Evolutionary conservation across 345 rosid genomes (phyloP).

Genomic region (Conringia planisiliqua): DNA sequence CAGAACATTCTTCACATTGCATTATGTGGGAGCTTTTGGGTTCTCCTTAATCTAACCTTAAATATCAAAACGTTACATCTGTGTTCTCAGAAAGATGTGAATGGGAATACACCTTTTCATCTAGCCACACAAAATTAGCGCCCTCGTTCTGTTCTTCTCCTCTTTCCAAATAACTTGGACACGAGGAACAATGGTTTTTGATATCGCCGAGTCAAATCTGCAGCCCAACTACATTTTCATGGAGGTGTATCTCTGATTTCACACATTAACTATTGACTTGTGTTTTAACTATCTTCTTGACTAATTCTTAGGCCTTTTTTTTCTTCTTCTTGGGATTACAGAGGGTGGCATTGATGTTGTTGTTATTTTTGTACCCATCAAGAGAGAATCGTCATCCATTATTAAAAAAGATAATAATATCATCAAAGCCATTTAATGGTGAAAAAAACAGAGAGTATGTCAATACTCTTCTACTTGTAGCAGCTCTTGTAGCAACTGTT

Average conservation of each 20-base stretch:
- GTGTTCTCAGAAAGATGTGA: background rate
- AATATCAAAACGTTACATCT: background rate
- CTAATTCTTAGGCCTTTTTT: background rate
- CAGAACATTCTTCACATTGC: background rate
- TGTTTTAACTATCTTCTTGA: background rate
- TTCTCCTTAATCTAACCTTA: no score
- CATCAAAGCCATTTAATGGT: background rate
- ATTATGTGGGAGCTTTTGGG: no score
- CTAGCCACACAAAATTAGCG: background rate
- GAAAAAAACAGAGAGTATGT: background rate
- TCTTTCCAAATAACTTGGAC: background rate
- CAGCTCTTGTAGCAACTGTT: conserved; percentile 8
- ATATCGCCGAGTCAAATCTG: background rate
- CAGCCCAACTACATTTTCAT: background rate
- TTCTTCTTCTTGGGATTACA: background rate
- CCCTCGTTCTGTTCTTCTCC: background rate
- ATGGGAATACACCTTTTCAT: conserved; percentile 21
- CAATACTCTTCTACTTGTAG: background rate
- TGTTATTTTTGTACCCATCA: background rate
- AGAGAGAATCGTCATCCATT: background rate
- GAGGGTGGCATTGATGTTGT: background rate
- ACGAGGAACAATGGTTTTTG: background rate
- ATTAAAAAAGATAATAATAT: background rate
- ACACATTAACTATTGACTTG: background rate
- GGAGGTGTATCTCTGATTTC: background rate